Conservation (phyloP, 176 grass and related monocot genomes). For the Pontederia crassipes region DNA sequence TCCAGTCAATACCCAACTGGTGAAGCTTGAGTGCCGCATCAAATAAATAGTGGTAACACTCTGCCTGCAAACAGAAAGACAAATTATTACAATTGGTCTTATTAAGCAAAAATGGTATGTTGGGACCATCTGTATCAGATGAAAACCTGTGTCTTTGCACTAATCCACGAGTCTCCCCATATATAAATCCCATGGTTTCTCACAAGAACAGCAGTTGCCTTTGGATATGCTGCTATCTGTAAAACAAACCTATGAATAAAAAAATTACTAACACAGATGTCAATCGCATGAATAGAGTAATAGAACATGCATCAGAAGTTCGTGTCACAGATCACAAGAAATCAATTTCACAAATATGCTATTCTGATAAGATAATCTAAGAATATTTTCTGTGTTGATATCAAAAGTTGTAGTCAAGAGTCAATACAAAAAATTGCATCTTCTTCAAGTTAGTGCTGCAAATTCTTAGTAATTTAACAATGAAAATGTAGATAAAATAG, state of each 20-base stretch:
- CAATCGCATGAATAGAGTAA: too few species aligned
- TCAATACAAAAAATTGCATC: too few species aligned
- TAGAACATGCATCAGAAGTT: too few species aligned
- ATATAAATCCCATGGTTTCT: slow-evolving; percentile 94
- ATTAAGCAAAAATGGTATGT: not conserved
- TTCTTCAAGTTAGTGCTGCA: too few species aligned
- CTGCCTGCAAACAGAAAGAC: slow-evolving; percentile 37
- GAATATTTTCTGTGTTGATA: too few species aligned
- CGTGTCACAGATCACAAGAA: too few species aligned
- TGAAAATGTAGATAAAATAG: too few species aligned
- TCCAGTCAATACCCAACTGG: slow-evolving; percentile 78
- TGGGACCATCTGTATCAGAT: not conserved
- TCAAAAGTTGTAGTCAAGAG: too few species aligned
- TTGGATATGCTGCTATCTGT: slow-evolving; percentile 90
- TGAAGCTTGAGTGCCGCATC: slow-evolving; percentile 79
- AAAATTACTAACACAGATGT: not conserved
- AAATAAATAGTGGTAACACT: slow-evolving; percentile 88
- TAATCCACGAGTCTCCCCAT: slow-evolving; percentile 98
- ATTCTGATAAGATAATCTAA: too few species aligned
- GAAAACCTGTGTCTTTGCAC: slow-evolving; percentile 78
- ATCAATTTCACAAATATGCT: too few species aligned
- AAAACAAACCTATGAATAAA: not conserved
- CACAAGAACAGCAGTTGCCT: slow-evolving; percentile 89
- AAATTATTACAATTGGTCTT: slow-evolving; percentile 9
- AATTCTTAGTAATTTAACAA: too few species aligned